These are phyloP conservation scores for Niebla homalea DNA, from an alignment of 495 filamentous ascomycete species.

Conservation along the genomic window DNA sequence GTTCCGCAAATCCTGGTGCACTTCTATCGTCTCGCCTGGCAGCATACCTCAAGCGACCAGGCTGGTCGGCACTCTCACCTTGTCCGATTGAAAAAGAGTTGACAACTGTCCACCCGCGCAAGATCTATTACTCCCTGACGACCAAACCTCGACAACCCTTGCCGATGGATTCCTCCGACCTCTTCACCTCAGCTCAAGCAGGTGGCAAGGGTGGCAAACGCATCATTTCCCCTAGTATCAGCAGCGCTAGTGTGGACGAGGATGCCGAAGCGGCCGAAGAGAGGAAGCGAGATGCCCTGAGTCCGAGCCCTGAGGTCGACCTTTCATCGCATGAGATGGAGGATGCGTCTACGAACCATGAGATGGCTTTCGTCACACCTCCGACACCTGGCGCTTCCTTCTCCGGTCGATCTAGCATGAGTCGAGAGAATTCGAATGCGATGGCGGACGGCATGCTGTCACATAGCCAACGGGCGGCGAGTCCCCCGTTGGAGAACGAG, in stretches of 20 bases:
- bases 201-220: slow-evolving; percentile 28
- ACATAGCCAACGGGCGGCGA: slow-evolving; percentile 58
- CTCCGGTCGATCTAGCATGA: slow-evolving; percentile 31
- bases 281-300: slow-evolving; percentile 61
- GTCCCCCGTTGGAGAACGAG: slow-evolving; percentile 84
- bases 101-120: slow-evolving; percentile 78
- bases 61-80: slow-evolving; percentile 64
- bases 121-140: slow-evolving; percentile 91
- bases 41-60: slow-evolving; percentile 71
- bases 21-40: slow-evolving; percentile 88
- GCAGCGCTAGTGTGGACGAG: slow-evolving; percentile 49
- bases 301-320: slow-evolving; percentile 86
- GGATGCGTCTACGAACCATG: slow-evolving; percentile 15
- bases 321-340: slow-evolving; percentile 80
- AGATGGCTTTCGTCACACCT: slow-evolving; percentile 40
- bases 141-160: slow-evolving; percentile 72
- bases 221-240: slow-evolving; percentile 77
- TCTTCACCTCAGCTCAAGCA: slow-evolving; percentile 26
- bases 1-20: slow-evolving; percentile 88
- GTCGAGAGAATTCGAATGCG: slow-evolving; percentile 22
- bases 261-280: slow-evolving; percentile 60
- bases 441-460: slow-evolving; percentile 28
- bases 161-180: slow-evolving; percentile 53
- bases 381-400: slow-evolving; percentile 48
- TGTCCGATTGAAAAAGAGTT: slow-evolving; percentile 90